These are phyloP conservation scores for Nothopassalora personata DNA, from an alignment of 2,329 filamentous ascomycete species.

Conservation along the genomic window DNA sequence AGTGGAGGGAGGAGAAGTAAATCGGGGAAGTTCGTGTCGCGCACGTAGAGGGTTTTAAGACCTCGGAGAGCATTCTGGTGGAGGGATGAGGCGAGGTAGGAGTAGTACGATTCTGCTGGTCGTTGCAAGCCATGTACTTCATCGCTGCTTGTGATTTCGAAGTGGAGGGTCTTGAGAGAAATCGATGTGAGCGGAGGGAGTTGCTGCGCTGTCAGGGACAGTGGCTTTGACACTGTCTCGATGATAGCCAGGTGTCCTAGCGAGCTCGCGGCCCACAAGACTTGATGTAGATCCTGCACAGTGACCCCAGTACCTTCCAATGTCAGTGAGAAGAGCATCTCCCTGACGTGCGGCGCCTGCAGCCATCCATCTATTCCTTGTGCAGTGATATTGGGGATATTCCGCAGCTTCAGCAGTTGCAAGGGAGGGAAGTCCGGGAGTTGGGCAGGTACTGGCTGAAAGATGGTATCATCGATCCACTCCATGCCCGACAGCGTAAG, in stretches of 20 bases:
- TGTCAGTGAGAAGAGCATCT: constrained; percentile 61
- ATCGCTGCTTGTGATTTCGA: constrained; percentile 66
- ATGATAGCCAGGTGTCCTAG: constrained; percentile 56
- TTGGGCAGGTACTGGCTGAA: constrained; percentile 56
- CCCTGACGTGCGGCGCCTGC: constrained; percentile 53
- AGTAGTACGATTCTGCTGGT: constrained; percentile 64
- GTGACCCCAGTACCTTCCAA: constrained; percentile 68
- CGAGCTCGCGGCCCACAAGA: constrained; percentile 54
- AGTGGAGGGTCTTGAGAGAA: constrained; percentile 69
- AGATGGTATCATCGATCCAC: constrained; percentile 71
- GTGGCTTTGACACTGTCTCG: constrained; percentile 52
- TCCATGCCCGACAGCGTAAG: constrained; percentile 67
- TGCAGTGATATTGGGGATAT: constrained; percentile 66
- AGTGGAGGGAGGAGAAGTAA: constrained; percentile 69
- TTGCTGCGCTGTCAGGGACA: constrained; percentile 47
- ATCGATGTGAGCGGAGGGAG: constrained; percentile 62
- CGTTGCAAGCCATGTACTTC: constrained; percentile 54
- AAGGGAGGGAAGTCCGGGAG: constrained; percentile 70
- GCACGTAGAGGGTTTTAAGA: constrained; percentile 74
- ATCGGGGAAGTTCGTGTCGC: constrained; percentile 77
- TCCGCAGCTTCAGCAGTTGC: constrained; percentile 65
- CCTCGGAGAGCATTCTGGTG: constrained; percentile 68
- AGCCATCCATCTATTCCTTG: constrained; percentile 67
- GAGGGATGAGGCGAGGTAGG: constrained; percentile 78
- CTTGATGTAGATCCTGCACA: constrained; percentile 54